These are phyloP conservation scores for Zopfia rhizophila DNA, from an alignment of 2,329 filamentous ascomycete species.

Conservation along the genomic window DNA sequence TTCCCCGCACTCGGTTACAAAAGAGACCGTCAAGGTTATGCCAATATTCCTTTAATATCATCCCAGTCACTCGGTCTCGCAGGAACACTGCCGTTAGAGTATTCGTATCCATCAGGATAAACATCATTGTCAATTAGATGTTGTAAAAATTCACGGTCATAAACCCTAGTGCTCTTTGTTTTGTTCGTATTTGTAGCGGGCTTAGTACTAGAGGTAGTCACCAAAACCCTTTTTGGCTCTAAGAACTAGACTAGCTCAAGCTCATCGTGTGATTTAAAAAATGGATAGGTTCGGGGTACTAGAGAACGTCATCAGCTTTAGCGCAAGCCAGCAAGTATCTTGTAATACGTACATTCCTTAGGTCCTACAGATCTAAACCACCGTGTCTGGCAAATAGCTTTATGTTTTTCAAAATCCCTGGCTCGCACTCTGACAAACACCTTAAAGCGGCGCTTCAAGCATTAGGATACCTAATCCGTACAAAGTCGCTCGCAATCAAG, in stretches of 20 bases:
- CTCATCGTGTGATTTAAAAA: constrained; percentile 21
- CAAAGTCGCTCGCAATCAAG: no score
- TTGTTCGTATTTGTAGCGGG: constrained; percentile 31
- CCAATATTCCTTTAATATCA: constrained; percentile 41
- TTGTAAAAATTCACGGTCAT: constrained; percentile 51
- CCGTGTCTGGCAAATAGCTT: constrained; percentile 25
- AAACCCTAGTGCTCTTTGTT: constrained; percentile 38
- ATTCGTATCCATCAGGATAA: constrained; percentile 37
- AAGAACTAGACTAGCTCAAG: constrained; percentile 20
- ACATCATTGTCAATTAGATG: constrained; percentile 50
- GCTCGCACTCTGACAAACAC: no score
- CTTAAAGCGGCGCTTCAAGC: no score
- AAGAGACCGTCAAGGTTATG: constrained; percentile 45
- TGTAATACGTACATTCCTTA: constrained; percentile 23
- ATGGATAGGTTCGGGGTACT: constrained; percentile 26
- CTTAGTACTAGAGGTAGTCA: constrained; percentile 20
- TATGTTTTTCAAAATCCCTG: constrained; percentile 24
- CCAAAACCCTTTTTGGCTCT: constrained; percentile 13
- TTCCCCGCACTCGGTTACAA: no score
- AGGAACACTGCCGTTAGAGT: constrained; percentile 31
- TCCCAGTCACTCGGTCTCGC: constrained; percentile 44
- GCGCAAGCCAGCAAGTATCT: constrained; percentile 3
- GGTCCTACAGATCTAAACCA: constrained; percentile 25
- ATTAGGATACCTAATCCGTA: no score
- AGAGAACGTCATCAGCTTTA: constrained; percentile 15